Conservation (phyloP, 768 basidiomycete genomes). For the Cyclocybe aegerita region DNA sequence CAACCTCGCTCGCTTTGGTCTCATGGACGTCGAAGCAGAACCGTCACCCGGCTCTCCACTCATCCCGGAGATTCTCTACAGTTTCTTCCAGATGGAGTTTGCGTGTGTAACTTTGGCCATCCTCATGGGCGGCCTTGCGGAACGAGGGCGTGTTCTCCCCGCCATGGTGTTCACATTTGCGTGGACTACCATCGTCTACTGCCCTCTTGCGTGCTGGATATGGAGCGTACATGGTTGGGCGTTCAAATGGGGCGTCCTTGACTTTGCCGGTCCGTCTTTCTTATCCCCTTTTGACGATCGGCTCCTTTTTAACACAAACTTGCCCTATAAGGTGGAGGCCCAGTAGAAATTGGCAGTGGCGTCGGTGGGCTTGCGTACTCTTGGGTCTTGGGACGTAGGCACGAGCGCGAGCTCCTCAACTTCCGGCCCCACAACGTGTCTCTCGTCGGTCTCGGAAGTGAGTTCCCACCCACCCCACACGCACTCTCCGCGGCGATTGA, state of each 20-base stretch:
- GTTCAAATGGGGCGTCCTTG: slow-evolving; percentile 79
- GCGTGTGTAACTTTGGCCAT: slow-evolving; percentile 80
- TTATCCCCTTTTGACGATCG: neutral
- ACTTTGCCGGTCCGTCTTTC: slow-evolving; percentile 70
- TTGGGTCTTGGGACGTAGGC: slow-evolving; percentile 82
- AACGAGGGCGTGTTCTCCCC: slow-evolving; percentile 82
- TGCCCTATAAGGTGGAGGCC: slow-evolving; percentile 62
- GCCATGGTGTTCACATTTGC: slow-evolving; percentile 78
- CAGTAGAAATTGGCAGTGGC: slow-evolving; percentile 87
- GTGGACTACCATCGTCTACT: slow-evolving; percentile 89
- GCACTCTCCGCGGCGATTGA: neutral
- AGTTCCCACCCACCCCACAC: slow-evolving; percentile 15
- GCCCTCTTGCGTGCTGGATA: slow-evolving; percentile 83
- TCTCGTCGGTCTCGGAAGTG: slow-evolving; percentile 75
- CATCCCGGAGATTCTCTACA: slow-evolving; percentile 81
- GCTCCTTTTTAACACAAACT: slow-evolving; percentile 6
- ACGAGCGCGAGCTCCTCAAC: slow-evolving; percentile 68
- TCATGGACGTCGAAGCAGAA: slow-evolving; percentile 66
- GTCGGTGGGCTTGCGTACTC: slow-evolving; percentile 84
- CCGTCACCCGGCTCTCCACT: slow-evolving; percentile 80
- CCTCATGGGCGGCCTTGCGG: slow-evolving; percentile 78
- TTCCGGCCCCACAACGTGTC: slow-evolving; percentile 90
- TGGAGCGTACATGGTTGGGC: slow-evolving; percentile 87
- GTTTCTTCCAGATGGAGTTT: slow-evolving; percentile 87
- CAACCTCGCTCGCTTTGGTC: slow-evolving; percentile 76